Percentiles rank a stretch among this genome's conserved stretches.
phyloP scores from a whole-genome alignment of 2,329 filamentous ascomycete species.

The Fonsecaea erecta region DNA sequence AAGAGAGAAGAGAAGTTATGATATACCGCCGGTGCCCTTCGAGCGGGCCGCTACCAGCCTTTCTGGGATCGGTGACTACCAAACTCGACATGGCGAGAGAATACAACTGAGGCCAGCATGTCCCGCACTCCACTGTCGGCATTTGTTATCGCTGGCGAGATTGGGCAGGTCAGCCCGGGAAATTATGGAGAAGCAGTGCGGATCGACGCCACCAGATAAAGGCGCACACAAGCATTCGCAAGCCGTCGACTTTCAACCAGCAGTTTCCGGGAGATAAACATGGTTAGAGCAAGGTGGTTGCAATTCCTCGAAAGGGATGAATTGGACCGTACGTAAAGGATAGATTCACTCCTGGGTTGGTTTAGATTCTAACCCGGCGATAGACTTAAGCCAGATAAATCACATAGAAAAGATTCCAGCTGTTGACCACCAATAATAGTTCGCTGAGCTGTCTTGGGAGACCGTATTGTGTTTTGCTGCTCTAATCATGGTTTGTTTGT shows the following conservation, averaged over 20 bases:
- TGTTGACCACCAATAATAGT: not conserved
- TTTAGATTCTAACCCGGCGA: not conserved
- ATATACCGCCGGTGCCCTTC: not conserved
- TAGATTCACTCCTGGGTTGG: not conserved
- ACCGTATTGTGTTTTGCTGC: not conserved
- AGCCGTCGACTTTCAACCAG: not conserved
- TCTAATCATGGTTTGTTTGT: not conserved
- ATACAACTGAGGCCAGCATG: not conserved
- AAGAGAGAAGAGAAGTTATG: constrained; percentile 33
- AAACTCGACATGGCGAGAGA: not conserved
- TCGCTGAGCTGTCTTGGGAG: not conserved
- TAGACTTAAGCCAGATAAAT: not conserved
- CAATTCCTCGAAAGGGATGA: not conserved
- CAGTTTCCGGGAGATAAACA: not conserved
- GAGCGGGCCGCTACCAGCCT: not conserved
- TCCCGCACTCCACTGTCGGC: not conserved
- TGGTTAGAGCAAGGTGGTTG: not conserved
- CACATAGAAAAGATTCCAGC: not conserved
- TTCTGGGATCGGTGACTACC: not conserved
- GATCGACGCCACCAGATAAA: not conserved
- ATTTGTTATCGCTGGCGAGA: constrained; percentile 1
- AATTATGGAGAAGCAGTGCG: not conserved
- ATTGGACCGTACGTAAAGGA: not conserved
- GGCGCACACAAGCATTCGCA: not conserved
- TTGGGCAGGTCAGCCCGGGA: not conserved